These are phyloP conservation scores for Ophiostoma tasmaniense DNA, from an alignment of 2,329 filamentous ascomycete genomes.

Conservation along the genomic window DNA sequence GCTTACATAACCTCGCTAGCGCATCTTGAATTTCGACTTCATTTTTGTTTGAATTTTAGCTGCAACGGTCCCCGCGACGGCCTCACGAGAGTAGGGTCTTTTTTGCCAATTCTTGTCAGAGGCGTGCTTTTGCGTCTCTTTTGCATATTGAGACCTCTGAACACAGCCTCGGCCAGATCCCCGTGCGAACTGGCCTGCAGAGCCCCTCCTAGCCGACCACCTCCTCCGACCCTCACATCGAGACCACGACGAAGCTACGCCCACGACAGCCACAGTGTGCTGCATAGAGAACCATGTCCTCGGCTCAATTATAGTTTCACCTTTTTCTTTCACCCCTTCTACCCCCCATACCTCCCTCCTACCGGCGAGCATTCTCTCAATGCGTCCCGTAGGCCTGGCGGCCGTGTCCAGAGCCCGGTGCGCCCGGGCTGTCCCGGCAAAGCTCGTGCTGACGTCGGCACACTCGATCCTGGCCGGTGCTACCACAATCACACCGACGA, in stretches of 20 bases:
- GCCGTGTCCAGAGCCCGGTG: constrained; percentile 6
- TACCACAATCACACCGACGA: neutral
- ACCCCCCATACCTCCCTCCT: neutral
- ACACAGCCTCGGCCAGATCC: neutral
- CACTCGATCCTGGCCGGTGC: neutral
- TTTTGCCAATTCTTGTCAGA: neutral
- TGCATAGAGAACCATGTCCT: constrained; percentile 5
- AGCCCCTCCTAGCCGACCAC: neutral
- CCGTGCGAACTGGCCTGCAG: neutral
- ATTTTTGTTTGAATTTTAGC: constrained; percentile 4
- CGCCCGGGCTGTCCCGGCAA: neutral
- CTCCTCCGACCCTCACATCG: neutral
- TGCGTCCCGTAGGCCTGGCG: constrained; percentile 6
- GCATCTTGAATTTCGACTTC: constrained; percentile 6
- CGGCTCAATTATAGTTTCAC: neutral
- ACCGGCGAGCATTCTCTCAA: neutral
- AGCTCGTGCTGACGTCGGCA: neutral
- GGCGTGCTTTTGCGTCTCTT: neutral
- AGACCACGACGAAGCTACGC: neutral
- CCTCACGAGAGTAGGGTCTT: neutral
- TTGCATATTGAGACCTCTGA: neutral
- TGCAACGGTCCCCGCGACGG: neutral
- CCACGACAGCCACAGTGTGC: neutral
- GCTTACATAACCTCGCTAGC: constrained; percentile 1
- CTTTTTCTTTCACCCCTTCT: neutral